Base-by-base conservation (phyloP, 2,329 filamentous ascomycete genomes). In the Colletotrichum cordylinicola region DNA sequence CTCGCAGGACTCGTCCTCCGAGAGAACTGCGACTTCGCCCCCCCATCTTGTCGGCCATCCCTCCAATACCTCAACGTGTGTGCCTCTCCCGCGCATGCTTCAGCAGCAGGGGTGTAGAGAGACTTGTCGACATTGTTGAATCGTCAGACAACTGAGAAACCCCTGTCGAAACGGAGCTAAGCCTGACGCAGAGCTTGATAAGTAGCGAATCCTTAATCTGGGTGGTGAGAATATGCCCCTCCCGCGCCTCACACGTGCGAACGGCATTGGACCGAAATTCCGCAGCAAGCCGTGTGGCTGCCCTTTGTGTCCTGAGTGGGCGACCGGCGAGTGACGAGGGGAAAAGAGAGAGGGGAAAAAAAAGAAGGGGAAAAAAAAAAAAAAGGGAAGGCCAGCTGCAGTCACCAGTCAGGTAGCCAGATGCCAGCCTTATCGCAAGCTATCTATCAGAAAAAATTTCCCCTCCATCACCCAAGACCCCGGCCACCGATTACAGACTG, bases 251-350 rank as follows among this genome's bases (percentile, higher is more conserved):
- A 73, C 70, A 76, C 74, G 70, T 76, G 74, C 74, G 33, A 69
- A 60, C 70, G 37, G 74, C 74, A 76, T 76, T 76, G 74, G 70
- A 61, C 62, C 70, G 64, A 64, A 75, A 65, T 76, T 69, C 74
- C 74, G 70, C 65, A 64, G 65, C 48, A 69, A 76, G 70, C 72
- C 70, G 70, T 48, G 16, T 60, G 60, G 33, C 73, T 56, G 21
- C 43, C 29, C 18, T 64, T 75, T 72, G 61, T 72, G 31, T 58
- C 61, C 58, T 71, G 27, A 65, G 33, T 66, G 60, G 48, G 61
- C 24, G 33, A 10, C 35, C 18, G 21, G 56, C 24, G 15, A n/a
- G 58, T 15, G 35, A 29, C 12, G 8, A 21, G 12, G 27, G 39
- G 37, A 35, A 56, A 24, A 31, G 18, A 18, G 24, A 21, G 24